phyloP scores from a whole-genome alignment of 2,329 filamentous ascomycete genomes.

The Diplodia seriata region DNA sequence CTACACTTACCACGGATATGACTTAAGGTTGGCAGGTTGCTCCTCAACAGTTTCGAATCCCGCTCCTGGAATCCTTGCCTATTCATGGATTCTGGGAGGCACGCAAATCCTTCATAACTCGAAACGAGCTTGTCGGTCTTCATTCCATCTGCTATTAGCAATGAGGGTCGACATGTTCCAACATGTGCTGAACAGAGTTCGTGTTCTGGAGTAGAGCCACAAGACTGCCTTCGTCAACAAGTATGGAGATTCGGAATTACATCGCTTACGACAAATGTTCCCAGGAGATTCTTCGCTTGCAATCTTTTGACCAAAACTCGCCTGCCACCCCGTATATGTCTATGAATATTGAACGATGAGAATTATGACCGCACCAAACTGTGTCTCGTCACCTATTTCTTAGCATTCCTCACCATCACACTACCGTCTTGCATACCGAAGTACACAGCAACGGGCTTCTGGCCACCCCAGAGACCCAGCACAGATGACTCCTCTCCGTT shows the following conservation, averaged over 20 bases:
- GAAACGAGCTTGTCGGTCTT: not conserved
- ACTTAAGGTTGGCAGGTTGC: not conserved
- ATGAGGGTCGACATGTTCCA: not conserved
- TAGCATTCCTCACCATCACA: slow-evolving; percentile 45
- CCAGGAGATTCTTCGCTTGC: not conserved
- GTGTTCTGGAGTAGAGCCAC: not conserved
- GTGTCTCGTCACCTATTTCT: not conserved
- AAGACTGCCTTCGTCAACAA: slow-evolving; percentile 12
- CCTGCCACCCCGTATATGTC: not conserved
- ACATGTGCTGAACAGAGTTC: not conserved
- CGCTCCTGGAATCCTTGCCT: not conserved
- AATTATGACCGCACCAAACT: not conserved
- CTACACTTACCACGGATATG: not conserved
- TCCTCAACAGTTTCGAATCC: slow-evolving; percentile 7
- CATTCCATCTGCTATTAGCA: not conserved
- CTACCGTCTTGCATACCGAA: slow-evolving; percentile 80
- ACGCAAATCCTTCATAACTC: not conserved
- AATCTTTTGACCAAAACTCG: not conserved
- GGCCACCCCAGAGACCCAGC: slow-evolving; percentile 63
- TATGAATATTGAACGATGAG: not conserved
- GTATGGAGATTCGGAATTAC: slow-evolving; percentile 3
- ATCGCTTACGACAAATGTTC: not conserved
- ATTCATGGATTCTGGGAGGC: not conserved
- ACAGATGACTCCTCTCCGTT: slow-evolving; percentile 74
- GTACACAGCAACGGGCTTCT: slow-evolving; percentile 93